Percentiles rank a stretch among this genome's conserved stretches.
These are phyloP conservation scores for Phytopythium oedochilum DNA, from an alignment of 352 stramenopile species.

Conservation along the genomic window DNA sequence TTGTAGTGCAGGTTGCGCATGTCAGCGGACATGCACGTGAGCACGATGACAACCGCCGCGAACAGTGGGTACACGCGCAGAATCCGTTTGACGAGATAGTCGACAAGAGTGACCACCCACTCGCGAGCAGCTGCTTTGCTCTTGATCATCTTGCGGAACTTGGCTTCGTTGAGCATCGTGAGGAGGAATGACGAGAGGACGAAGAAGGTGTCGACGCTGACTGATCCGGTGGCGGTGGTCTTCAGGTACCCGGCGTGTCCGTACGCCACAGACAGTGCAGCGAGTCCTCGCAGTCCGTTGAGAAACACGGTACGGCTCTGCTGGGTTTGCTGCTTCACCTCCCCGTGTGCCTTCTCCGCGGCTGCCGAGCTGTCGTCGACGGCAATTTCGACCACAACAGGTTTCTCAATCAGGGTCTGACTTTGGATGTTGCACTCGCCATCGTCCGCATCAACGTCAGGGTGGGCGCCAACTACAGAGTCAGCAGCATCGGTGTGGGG, in stretches of 20 bases:
- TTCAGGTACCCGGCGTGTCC: conserved; percentile 26
- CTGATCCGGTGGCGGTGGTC: conserved; percentile 19
- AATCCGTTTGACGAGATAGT: conserved; percentile 50
- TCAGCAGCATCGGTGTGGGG: too few species aligned
- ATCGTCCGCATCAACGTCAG: too few species aligned
- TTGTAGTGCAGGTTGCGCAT: too few species aligned
- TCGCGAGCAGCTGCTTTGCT: conserved; percentile 10
- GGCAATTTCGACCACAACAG: too few species aligned
- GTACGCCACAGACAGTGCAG: conserved; percentile 25
- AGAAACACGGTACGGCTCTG: conserved; percentile 22
- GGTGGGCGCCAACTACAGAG: too few species aligned
- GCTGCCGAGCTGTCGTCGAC: not conserved
- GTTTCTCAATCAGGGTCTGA: too few species aligned
- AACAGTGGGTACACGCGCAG: conserved; percentile 58
- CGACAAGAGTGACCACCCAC: conserved; percentile 16
- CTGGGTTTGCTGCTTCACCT: not conserved
- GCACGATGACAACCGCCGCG: conserved; percentile 16
- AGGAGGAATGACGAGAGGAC: conserved; percentile 40
- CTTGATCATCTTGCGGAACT: conserved; percentile 15
- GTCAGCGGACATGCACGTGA: too few species aligned
- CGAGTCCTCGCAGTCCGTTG: conserved; percentile 32
- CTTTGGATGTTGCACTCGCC: too few species aligned
- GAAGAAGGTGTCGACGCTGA: conserved; percentile 39
- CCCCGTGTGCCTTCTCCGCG: too few species aligned
- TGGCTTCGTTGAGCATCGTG: conserved; percentile 35